Conservation (phyloP, 129 eudicot genomes). For the Flaveria brownii region DNA sequence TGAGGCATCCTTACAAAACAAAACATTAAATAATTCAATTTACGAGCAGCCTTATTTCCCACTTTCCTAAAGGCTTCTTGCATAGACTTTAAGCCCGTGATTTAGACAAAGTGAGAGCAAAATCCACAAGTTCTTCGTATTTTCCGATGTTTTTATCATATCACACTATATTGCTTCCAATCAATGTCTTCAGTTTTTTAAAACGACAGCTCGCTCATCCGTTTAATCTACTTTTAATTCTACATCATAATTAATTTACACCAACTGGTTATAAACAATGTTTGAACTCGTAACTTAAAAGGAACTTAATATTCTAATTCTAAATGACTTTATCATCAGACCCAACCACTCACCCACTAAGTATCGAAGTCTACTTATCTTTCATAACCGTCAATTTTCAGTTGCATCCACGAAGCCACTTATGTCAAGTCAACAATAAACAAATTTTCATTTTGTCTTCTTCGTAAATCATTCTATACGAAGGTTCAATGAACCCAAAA, state of each 20-base stretch:
- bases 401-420: conserved; percentile 39
- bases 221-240: too few species aligned
- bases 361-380: conserved; percentile 17
- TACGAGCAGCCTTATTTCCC: conserved; percentile 16
- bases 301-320: too few species aligned
- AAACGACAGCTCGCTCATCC: too few species aligned
- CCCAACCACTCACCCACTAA: too few species aligned
- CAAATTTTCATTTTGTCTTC: conserved; percentile 24
- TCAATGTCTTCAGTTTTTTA: neutral
- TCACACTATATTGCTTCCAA: neutral
- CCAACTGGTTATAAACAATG: too few species aligned
- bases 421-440: conserved; percentile 30
- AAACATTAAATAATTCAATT: neutral
- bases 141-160: conserved; percentile 3
- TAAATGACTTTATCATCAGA: too few species aligned
- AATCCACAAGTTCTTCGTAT: conserved; percentile 16
- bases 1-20: neutral
- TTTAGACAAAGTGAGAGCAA: neutral
- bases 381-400: conserved; percentile 31
- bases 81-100: conserved; percentile 15
- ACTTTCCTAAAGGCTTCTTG: conserved; percentile 31
- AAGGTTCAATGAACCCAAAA: conserved; percentile 25
- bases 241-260: too few species aligned
- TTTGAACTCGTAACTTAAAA: too few species aligned
- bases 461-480: neutral